Evolutionary conservation across 2,329 filamentous ascomycete species (phyloP), one percentile per base, ranked within the genome.

Genomic region (Sporothrix curviconia): DNA sequence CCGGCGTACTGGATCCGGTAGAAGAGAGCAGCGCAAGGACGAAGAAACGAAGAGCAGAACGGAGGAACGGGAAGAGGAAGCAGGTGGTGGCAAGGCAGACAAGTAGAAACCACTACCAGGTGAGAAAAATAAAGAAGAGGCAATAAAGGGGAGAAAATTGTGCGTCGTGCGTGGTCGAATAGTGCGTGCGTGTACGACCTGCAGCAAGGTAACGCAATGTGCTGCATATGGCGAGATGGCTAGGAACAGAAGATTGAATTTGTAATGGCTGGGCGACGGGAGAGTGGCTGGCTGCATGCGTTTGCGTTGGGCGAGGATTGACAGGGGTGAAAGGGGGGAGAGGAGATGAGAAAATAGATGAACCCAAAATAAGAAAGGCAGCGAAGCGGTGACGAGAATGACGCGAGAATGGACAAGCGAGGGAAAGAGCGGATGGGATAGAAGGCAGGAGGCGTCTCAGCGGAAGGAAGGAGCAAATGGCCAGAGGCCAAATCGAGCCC

Each of bases 381-480:
- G 32, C 39, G 51, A 36, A n/a, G 37, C 22, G 17, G n/a, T 54
- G 39, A 36, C 24, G 25, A 42, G 24, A 22, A 53, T 43, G 39
- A 25, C 51, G 25, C 28, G 39, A 44, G 37, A 54, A 34, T 30
- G 12, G 12, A 24, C 25, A n/a, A 34, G 15, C 15, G 34, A 24
- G 30, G 14, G 40, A 42, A 32, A 36, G 17, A 28, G 39, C 39
- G 34, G n/a, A n/a, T n/a, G n/a, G n/a, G n/a, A n/a, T n/a, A 34
- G 50, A 53, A 6, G 36, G 17, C 36, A n/a, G 28, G 17, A 25
- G n/a, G 37, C n/a, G 7, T 37, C 19, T 17, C 5, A 12, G 6
- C 36, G 17, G 44, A 43, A 50, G 55, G 55, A 56, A 56, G 44
- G 55, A 51, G 55, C 55, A 56, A 56, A 56, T 46, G 55, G 36